A percentile compares a stretch with the other conserved stretches of the same genome.
These are phyloP conservation scores for Lactarius akahatsu DNA, from an alignment of 768 basidiomycete genomes.

Conservation along the genomic window DNA sequence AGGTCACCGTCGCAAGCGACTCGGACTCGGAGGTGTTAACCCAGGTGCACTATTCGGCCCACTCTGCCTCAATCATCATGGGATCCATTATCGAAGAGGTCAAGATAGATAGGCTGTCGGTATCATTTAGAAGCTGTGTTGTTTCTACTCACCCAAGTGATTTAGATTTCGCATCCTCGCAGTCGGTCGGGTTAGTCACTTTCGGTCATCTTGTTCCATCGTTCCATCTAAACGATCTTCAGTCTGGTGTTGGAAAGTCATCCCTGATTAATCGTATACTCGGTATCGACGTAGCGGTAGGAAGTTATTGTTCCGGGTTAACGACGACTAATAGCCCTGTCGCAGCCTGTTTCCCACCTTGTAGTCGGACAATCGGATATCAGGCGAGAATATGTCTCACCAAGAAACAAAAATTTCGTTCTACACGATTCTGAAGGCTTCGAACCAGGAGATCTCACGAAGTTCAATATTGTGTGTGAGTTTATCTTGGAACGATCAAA, in stretches of 20 bases:
- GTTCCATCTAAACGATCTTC: neutral
- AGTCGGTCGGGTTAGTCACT: neutral
- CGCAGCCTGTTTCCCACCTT: neutral
- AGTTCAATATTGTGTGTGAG: too few species aligned
- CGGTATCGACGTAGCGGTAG: constrained; percentile 1
- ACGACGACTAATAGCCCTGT: neutral
- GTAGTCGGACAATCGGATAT: neutral
- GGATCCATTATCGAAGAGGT: neutral
- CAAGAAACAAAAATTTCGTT: neutral
- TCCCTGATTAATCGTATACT: constrained; percentile 5
- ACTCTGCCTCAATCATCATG: neutral
- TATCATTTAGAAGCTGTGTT: neutral
- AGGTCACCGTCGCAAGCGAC: too few species aligned
- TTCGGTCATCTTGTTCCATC: neutral
- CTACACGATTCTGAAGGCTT: too few species aligned
- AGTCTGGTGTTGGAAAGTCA: constrained; percentile 8
- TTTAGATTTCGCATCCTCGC: neutral
- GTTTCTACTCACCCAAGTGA: neutral
- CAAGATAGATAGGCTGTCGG: neutral
- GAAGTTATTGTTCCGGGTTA: neutral
- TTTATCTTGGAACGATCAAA: too few species aligned
- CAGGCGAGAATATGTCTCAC: neutral
- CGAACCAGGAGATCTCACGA: too few species aligned
- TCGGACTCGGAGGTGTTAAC: neutral
- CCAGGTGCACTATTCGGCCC: neutral